A percentile compares a stretch with the other conserved stretches of the same genome.
These are phyloP conservation scores for Mycosarcoma mackinlayi DNA, from an alignment of 1,284 basidiomycete species.

Conservation along the genomic window DNA sequence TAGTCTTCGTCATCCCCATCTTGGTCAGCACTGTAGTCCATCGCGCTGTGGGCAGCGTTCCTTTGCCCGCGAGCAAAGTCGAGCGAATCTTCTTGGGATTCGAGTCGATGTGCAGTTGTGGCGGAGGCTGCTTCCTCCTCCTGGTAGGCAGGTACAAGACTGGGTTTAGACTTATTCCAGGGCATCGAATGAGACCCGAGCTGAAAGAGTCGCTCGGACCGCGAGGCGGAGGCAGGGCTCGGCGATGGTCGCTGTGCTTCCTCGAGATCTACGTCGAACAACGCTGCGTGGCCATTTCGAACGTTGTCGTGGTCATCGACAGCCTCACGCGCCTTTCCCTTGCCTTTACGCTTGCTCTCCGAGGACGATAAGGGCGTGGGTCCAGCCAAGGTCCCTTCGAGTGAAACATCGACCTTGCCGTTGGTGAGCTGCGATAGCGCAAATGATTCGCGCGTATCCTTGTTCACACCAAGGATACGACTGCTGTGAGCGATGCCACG, in stretches of 20 bases:
- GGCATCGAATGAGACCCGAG: constrained; percentile 19
- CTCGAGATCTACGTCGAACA: constrained; percentile 46
- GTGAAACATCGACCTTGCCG: constrained; percentile 48
- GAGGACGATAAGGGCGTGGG: constrained; percentile 1
- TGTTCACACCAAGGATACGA: constrained; percentile 30
- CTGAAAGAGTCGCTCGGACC: constrained; percentile 21
- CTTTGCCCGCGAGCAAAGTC: constrained; percentile 13
- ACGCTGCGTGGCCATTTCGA: constrained; percentile 1
- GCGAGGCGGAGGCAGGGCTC: neutral
- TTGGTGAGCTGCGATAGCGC: constrained; percentile 32
- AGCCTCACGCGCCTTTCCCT: constrained; percentile 14
- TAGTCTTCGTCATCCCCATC: constrained; percentile 23
- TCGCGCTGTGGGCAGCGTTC: neutral
- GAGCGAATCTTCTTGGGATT: constrained; percentile 16
- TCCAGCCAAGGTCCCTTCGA: constrained; percentile 23
- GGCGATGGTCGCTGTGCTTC: constrained; percentile 7
- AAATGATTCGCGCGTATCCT: constrained; percentile 17
- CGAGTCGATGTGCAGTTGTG: neutral
- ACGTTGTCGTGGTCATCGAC: constrained; percentile 1
- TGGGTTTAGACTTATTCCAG: constrained; percentile 19
- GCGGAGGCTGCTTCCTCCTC: neutral
- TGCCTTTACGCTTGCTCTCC: constrained; percentile 20
- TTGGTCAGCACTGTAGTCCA: constrained; percentile 7
- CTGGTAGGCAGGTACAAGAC: neutral
- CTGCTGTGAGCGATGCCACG: constrained; percentile 44